Base-by-base conservation (phyloP, 2,329 filamentous ascomycete genomes). In the Blastomyces percursus region DNA sequence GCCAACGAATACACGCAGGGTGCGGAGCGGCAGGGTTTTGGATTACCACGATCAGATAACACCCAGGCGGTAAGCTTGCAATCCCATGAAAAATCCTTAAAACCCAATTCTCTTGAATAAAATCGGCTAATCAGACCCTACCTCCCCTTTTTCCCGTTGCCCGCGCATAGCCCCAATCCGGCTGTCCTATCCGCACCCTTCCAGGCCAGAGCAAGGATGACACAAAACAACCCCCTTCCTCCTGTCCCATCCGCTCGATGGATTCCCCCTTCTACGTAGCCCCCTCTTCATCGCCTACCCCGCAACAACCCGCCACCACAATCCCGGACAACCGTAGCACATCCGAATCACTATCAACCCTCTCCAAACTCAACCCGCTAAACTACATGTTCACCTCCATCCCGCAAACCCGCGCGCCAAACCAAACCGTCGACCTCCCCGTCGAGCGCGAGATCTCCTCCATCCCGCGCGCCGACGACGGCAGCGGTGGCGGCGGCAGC, bases 371-470 rank as follows among this genome's bases (percentile, higher is more conserved):
- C 52, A 90, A 90, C 69, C 87, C 87, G 5, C 82, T 99, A 61
- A 99, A 99, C 79, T 96, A 93, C 81, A 99, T 99, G 93, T 96
- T 95, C 74, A 81, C 84, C 50, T 85, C 88, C 65, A 81, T 97
- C 55, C 93, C 92, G 7, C 93, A 97, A 77, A 83, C 86, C 38
- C 88, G 84, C 58, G 86, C 90, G 2, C 80, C 85, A 0, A 80
- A 89, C 66, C 94, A 99, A 76, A 82, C 84, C 3, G 77, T 89
- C 32, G 79, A 82, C 30, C 84, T 99, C 0, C 89, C 92, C 0
- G 88, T 92, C 1, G 83, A 86, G 7, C 89, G 94, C 68, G 91
- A 96, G 75, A 78, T 83, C 38, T 96, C 90, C 0, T 91, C 92
- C 0, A 99, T 99, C 69, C 94, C 94, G n/a, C 89, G 89, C 68